Base-by-base conservation (phyloP, 2,329 filamentous ascomycete species). In the Pseudocercospora fuligena region DNA sequence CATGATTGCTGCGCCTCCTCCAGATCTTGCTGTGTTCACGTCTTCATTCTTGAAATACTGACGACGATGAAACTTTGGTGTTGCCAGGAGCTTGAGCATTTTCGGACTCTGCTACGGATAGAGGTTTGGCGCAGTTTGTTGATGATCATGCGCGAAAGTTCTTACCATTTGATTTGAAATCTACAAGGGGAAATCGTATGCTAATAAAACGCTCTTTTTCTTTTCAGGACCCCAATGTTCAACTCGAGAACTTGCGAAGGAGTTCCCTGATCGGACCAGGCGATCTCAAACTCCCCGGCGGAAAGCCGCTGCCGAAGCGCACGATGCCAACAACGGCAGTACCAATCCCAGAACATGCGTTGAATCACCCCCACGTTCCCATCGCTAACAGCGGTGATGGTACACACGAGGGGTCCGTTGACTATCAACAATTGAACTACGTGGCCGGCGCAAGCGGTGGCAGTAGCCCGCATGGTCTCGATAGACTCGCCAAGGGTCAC, bases 231-330 rank as follows among this genome's bases (percentile, higher is more conserved):
- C 83, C 83, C 0, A 73, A 75, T 49, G 76, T 77, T 54, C 80
- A 80, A 71, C 82, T 85, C 66, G 82, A 84, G 66, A 73, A 82
- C 66, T 78, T 85, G 11, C 80, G 82, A 51, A 78, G 81, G 27
- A 80, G 78, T 40, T 84, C 82, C 2, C 73, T 84, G 19, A 68
- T 78, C 58, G 71, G 69, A 9, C 72, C 75, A 1, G 63, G 66
- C 29, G 73, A 77, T 33, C 67, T 78, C 43, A 73, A 73, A 40
- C 46, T 77, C n/a, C 75, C 74, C 5, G 67, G 64, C 16, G 64
- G 68, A 47, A 72, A 71, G 56, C 25, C 31, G 14, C 58, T 77
- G 2, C 72, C 75, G 4, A 68, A 70, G 8, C 71, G 77, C n/a
- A 61, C 72, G 19, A 78, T 79, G 77, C 75, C 75, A 11, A 9